Evolutionary conservation across 2,329 filamentous ascomycete species (phyloP).

Genomic region (Trichophaea hybrida): DNA sequence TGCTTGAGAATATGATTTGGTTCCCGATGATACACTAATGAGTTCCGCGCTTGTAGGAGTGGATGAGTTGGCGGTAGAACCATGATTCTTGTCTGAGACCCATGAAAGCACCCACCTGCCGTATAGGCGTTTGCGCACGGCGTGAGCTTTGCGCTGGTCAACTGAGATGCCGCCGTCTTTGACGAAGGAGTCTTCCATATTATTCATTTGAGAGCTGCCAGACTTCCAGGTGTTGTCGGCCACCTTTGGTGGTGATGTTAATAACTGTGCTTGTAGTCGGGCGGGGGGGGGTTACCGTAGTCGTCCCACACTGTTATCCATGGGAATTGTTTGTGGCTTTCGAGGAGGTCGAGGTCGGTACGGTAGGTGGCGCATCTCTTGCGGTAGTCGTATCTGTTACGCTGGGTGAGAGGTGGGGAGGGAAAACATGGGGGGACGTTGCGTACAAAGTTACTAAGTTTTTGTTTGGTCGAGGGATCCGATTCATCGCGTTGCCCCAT

Average conservation of each 20-base stretch:
- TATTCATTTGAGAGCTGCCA: constrained; percentile 46
- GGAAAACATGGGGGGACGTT: too few species aligned
- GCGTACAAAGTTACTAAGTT: constrained; percentile 36
- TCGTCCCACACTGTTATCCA: constrained; percentile 55
- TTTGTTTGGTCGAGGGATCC: constrained; percentile 40
- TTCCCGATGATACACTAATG: constrained; percentile 58
- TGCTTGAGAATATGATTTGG: constrained; percentile 51
- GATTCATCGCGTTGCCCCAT: constrained; percentile 39
- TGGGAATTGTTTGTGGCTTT: constrained; percentile 42
- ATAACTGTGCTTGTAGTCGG: too few species aligned
- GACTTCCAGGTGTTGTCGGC: constrained; percentile 52
- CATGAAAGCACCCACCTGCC: constrained; percentile 35
- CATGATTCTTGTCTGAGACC: constrained; percentile 58
- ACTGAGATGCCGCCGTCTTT: constrained; percentile 46
- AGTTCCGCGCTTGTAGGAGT: constrained; percentile 48
- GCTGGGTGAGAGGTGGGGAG: constrained; percentile 5
- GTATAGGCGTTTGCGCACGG: constrained; percentile 51
- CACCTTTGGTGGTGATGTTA: constrained; percentile 32
- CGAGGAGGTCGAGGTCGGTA: constrained; percentile 45
- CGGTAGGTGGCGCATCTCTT: constrained; percentile 44
- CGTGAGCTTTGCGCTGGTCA: constrained; percentile 61
- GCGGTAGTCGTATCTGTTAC: constrained; percentile 44
- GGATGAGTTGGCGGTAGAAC: constrained; percentile 49
- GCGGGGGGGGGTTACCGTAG: constrained; percentile 31
- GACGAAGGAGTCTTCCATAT: constrained; percentile 52